Percentiles rank a stretch among this genome's conserved stretches.
These are phyloP conservation scores for Triadica sebifera DNA, from an alignment of 345 rosid species.

Conservation along the genomic window DNA sequence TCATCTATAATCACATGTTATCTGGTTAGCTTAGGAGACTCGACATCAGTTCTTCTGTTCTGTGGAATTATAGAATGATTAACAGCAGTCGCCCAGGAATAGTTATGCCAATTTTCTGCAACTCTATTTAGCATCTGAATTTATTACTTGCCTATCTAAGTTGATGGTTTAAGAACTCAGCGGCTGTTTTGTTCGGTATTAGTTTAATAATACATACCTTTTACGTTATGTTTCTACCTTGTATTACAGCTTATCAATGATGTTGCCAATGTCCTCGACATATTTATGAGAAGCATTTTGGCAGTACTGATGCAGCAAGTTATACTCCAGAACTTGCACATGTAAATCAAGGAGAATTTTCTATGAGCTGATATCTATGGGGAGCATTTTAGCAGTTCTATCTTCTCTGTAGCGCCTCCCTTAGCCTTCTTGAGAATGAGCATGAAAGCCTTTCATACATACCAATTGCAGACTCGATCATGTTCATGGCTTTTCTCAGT, in stretches of 20 bases:
- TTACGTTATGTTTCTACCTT: constrained; percentile 4
- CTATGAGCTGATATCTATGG: neutral
- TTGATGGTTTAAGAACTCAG: neutral
- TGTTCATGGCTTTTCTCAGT: constrained; percentile 39
- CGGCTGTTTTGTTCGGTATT: neutral
- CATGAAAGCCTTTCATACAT: constrained; percentile 36
- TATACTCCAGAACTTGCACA: neutral
- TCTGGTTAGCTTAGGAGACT: neutral
- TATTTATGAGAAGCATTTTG: constrained; percentile 75
- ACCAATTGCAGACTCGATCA: constrained; percentile 42
- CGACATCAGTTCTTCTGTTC: neutral
- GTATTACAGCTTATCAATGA: constrained; percentile 86
- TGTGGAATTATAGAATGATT: neutral
- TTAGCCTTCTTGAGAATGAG: constrained; percentile 45
- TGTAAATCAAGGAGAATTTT: neutral
- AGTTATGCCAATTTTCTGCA: neutral
- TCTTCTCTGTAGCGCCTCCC: constrained; percentile 16
- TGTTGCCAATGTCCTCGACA: constrained; percentile 82
- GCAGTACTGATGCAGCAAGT: constrained; percentile 57
- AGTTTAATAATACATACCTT: neutral
- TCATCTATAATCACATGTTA: neutral
- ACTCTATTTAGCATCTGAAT: neutral
- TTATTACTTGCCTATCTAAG: neutral
- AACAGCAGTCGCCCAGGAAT: neutral
- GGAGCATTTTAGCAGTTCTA: neutral